Percentiles rank a stretch among this genome's conserved stretches.
Conservation (phyloP, 2,329 filamentous ascomycete genomes). For the Monilinia aucupariae region DNA sequence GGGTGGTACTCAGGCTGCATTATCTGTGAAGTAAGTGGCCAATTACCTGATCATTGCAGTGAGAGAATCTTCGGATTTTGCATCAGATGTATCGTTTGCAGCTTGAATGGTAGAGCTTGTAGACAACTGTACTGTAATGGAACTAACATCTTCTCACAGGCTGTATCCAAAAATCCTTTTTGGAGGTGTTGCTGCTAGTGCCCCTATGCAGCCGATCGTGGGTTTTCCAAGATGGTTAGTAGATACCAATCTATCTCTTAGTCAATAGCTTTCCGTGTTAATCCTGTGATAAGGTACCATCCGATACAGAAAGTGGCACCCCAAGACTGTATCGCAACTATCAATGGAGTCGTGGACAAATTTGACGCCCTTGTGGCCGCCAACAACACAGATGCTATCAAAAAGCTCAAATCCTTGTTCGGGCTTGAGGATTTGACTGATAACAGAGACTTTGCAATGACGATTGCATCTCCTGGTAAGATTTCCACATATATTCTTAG, state of each 20-base stretch:
- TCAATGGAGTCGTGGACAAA: conserved; percentile 46
- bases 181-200: conserved; percentile 46
- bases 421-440: conserved; percentile 43
- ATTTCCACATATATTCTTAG: not conserved
- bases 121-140: not conserved
- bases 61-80: not conserved
- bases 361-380: conserved; percentile 43
- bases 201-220: conserved; percentile 39
- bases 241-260: not conserved
- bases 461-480: conserved; percentile 42
- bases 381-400: conserved; percentile 40
- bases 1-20: conserved; percentile 41
- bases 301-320: conserved; percentile 46
- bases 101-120: not conserved
- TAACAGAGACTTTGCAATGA: conserved; percentile 44
- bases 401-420: conserved; percentile 44
- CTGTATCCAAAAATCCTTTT: conserved; percentile 42
- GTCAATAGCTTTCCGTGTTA: not conserved
- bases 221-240: conserved; percentile 45
- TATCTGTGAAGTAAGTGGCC: conserved; percentile 39
- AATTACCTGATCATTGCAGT: too few relatives aligned
- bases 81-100: not conserved
- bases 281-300: conserved; percentile 32
- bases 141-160: conserved; percentile 5
- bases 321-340: conserved; percentile 44